Evolutionary conservation across 768 basidiomycete genomes (phyloP).

Genomic region (Trametes gibbosa): DNA sequence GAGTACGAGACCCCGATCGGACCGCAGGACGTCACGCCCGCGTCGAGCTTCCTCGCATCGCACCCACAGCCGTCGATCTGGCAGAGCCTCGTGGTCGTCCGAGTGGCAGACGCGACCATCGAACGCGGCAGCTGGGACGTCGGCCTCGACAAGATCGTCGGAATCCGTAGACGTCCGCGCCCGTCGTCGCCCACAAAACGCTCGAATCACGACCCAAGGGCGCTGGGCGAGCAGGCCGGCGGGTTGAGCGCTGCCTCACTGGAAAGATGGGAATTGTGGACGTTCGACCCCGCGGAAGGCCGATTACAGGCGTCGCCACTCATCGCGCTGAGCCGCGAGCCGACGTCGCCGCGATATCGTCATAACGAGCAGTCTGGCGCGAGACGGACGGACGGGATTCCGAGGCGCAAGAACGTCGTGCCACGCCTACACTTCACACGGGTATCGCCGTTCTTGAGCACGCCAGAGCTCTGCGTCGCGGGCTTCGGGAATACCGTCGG

Average conservation of each 20-base stretch:
- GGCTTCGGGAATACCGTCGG: slow-evolving; percentile 82
- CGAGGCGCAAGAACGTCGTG: slow-evolving; percentile 25
- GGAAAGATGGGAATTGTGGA: slow-evolving; percentile 85
- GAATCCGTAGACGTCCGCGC: slow-evolving; percentile 67
- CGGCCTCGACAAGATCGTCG: slow-evolving; percentile 53
- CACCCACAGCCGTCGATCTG: slow-evolving; percentile 43
- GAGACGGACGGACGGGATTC: neutral
- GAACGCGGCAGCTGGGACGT: slow-evolving; percentile 83
- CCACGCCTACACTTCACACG: slow-evolving; percentile 81
- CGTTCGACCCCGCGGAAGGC: slow-evolving; percentile 56
- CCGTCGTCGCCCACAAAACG: slow-evolving; percentile 35
- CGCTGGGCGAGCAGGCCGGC: slow-evolving; percentile 16
- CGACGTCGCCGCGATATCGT: slow-evolving; percentile 4
- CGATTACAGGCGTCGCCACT: slow-evolving; percentile 51
- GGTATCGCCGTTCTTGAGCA: slow-evolving; percentile 55
- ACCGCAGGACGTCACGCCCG: slow-evolving; percentile 32
- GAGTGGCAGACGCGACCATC: slow-evolving; percentile 54
- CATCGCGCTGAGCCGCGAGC: slow-evolving; percentile 39
- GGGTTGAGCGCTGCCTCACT: slow-evolving; percentile 64
- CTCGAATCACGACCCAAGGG: slow-evolving; percentile 24
- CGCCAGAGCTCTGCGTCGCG: slow-evolving; percentile 53
- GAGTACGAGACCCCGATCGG: slow-evolving; percentile 26
- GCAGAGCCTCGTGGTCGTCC: slow-evolving; percentile 54
- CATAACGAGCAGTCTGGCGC: neutral
- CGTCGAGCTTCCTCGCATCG: slow-evolving; percentile 32